A percentile compares a stretch with the other conserved stretches of the same genome.
Evolutionary conservation across 495 filamentous ascomycete species (phyloP).

Genomic region (Peziza echinospora): DNA sequence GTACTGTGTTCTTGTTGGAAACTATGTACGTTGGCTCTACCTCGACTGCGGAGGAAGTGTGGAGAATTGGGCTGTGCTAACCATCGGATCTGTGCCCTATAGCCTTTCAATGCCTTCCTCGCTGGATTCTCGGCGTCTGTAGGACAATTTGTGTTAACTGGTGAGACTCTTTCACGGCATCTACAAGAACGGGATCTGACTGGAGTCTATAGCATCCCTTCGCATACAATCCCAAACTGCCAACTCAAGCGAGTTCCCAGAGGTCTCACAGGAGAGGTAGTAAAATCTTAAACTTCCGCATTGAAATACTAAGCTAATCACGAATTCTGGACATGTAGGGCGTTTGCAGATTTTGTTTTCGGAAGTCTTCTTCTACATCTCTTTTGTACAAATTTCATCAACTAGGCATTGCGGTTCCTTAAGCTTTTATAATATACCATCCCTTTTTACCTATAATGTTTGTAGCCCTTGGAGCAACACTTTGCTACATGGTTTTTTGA

Average conservation of each 20-base stretch:
- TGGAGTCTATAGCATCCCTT: conserved; percentile 32
- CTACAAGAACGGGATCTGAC: background rate
- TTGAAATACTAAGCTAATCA: conserved; percentile 2
- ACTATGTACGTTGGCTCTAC: conserved; percentile 47
- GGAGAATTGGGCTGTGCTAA: background rate
- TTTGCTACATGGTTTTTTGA: no score
- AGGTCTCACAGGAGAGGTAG: conserved; percentile 50
- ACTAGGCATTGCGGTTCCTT: no score
- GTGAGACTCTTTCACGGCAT: conserved; percentile 23
- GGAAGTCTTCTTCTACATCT: conserved; percentile 91
- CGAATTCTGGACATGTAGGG: conserved; percentile 37
- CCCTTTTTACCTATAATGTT: conserved; percentile 20
- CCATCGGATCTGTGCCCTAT: background rate
- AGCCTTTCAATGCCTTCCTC: conserved; percentile 98
- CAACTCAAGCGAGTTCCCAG: conserved; percentile 47
- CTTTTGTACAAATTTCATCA: conserved; percentile 99
- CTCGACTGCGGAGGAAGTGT: no score
- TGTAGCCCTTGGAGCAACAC: conserved; percentile 22
- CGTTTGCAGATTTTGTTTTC: conserved; percentile 91
- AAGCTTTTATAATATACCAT: no score
- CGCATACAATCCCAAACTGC: conserved; percentile 76
- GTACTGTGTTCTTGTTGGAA: conserved; percentile 81
- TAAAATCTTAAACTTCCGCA: no score
- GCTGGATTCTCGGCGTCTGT: conserved; percentile 87
- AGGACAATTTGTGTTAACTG: conserved; percentile 90